Evolutionary conservation across 345 rosid species (phyloP).

Genomic region (Eucalyptus erythrocorys): DNA sequence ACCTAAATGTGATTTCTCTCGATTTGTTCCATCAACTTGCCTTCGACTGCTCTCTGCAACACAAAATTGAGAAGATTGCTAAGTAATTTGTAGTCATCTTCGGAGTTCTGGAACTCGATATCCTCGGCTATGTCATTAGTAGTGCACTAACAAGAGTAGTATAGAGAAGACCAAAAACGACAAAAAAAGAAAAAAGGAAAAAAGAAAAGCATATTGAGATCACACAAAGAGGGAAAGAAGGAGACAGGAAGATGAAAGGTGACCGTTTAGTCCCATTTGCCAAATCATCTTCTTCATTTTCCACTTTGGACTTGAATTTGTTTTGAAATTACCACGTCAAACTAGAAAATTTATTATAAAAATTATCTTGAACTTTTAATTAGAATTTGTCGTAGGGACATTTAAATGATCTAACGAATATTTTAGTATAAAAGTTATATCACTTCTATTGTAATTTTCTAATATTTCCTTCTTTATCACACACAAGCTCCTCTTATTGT

Average conservation of each 20-base stretch:
- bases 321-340: not conserved
- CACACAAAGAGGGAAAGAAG: not conserved
- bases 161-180: not conserved
- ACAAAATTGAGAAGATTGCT: not conserved
- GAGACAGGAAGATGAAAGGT: not conserved
- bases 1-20: not conserved
- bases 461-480: not conserved
- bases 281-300: not conserved
- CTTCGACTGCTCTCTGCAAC: not conserved
- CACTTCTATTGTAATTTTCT: no score
- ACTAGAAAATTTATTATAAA: no score
- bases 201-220: not conserved
- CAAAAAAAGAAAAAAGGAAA: no score
- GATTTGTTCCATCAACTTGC: not conserved
- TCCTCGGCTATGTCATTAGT: not conserved
- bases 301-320: not conserved
- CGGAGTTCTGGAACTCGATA: not conserved
- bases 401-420: no score
- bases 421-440: no score
- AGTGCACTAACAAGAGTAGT: not conserved
- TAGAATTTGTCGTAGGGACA: not conserved
- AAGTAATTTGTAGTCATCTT: not conserved
- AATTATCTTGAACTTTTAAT: not conserved
- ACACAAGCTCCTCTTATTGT: not conserved
- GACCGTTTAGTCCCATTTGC: not conserved